Percentiles rank a stretch among this genome's conserved stretches.
phyloP scores from a whole-genome alignment of 257 asterid species.

The Linderniella brevidens region DNA sequence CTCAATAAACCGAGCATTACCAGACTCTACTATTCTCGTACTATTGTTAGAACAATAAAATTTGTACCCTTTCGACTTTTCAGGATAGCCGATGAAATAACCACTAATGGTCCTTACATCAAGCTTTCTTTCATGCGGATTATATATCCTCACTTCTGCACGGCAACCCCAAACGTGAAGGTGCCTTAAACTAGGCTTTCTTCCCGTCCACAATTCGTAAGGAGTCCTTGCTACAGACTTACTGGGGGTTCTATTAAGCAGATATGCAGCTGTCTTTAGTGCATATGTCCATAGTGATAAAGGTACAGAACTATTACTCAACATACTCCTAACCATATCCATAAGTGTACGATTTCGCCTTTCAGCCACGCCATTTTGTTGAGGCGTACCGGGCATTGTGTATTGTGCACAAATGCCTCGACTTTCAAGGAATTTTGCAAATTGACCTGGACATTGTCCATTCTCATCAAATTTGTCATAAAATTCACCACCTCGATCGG shows the following conservation, averaged over 20 bases:
- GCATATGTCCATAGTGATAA: background rate
- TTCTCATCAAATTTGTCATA: background rate
- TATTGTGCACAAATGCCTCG: background rate
- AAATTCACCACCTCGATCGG: background rate
- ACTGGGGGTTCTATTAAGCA: background rate
- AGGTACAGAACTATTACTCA: background rate
- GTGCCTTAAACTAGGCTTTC: background rate
- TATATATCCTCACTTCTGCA: background rate
- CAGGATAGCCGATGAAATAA: background rate
- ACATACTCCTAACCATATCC: conserved; percentile 1
- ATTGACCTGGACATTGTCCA: background rate
- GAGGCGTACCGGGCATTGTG: background rate
- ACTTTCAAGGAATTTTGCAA: background rate
- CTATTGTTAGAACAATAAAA: background rate
- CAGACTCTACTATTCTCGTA: background rate
- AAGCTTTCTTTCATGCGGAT: background rate
- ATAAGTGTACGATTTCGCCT: background rate
- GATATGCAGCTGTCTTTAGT: background rate
- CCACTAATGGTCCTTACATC: background rate
- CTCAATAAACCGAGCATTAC: background rate
- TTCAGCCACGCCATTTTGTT: background rate
- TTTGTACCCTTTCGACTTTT: background rate
- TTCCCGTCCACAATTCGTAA: background rate
- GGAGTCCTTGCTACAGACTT: background rate
- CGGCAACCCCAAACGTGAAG: background rate